Base-by-base conservation (phyloP, 352 stramenopile genomes). In the Thraustotheca clavata region DNA sequence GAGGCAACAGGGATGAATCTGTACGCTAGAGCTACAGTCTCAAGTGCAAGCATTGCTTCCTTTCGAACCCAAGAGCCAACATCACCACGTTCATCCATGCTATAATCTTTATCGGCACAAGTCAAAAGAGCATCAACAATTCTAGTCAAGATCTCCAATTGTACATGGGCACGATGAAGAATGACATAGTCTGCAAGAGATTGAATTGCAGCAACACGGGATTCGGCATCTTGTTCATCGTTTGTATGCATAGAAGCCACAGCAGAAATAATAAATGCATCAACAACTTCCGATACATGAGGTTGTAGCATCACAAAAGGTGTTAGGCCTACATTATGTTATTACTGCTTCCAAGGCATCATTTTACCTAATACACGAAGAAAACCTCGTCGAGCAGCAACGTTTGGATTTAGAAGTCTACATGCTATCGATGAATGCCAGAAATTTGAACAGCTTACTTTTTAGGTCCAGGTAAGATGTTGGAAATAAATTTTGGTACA, bases 21-120 rank as follows among this genome's bases (percentile, higher is more conserved):
- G 8, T 12, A 24, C 27, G 27, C 29, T 16, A 18, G 20, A 24
- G 31, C 14, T 16, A 65, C 11, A 3, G 71, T 72, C 62, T 96
- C 79, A 8, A 98, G 72, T 11, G 85, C 94, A 27, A 92, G 57
- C 80, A 99, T 97, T 16, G 96, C 92, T 67, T 89, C 91, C 67
- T 96, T 96, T 36, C 97, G 83, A 39, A 96, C 95, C 96, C 96
- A 99, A 11, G 95, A 99, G 11, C 97, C 97, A 20, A 99, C 95
- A 76, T 99, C 97, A 5, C 97, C 97, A 40, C 97, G 86, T 74
- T 98, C 95, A 75, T 99, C 96, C 9, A 95, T 86, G 24, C 86
- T 92, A 71, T 99, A 99, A 74, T 99, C 97, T 48, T 89, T 73
- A 46, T 95, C 76, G 9, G 95, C 86, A 59, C 83, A 88, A 22